Conservation (phyloP, 108 stramenopile genomes). For the Skeletonema marinoi region DNA sequence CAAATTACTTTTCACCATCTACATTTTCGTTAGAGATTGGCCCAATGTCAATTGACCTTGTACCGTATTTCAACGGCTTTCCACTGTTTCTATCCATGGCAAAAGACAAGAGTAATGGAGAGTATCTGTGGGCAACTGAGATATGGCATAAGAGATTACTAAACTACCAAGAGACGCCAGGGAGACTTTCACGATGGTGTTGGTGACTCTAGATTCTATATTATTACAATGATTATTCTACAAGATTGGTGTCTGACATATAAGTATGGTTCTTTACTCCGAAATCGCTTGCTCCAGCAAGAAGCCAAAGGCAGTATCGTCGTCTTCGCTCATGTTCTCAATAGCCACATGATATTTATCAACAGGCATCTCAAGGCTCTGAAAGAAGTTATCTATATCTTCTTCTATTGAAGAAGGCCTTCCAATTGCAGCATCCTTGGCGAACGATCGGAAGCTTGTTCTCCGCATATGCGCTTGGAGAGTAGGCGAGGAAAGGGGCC, state of each 20-base stretch:
- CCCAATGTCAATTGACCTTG: constrained; percentile 47
- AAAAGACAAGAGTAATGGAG: constrained; percentile 32
- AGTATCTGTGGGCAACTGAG: constrained; percentile 53
- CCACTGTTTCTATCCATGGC: constrained; percentile 55
- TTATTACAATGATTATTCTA: background rate
- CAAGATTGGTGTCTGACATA: background rate
- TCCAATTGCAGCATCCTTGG: background rate
- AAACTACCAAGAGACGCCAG: constrained; percentile 19
- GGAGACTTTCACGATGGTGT: constrained; percentile 14
- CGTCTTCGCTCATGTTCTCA: constrained; percentile 46
- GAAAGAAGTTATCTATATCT: constrained; percentile 47
- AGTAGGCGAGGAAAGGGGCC: constrained; percentile 22
- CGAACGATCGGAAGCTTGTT: constrained; percentile 9
- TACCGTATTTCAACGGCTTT: constrained; percentile 54
- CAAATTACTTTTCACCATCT: constrained; percentile 49
- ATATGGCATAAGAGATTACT: constrained; percentile 45
- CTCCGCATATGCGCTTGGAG: constrained; percentile 2
- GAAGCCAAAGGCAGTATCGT: constrained; percentile 49
- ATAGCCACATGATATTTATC: constrained; percentile 45
- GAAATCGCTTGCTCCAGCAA: constrained; percentile 47
- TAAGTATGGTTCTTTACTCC: constrained; percentile 8
- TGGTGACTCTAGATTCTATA: background rate
- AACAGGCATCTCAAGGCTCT: constrained; percentile 32
- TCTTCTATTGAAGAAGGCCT: constrained; percentile 8
- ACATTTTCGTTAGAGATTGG: constrained; percentile 39